A percentile compares a stretch with the other conserved stretches of the same genome.
Evolutionary conservation across 805 yeast species (phyloP).

Genomic region (Candida nanaspora): DNA sequence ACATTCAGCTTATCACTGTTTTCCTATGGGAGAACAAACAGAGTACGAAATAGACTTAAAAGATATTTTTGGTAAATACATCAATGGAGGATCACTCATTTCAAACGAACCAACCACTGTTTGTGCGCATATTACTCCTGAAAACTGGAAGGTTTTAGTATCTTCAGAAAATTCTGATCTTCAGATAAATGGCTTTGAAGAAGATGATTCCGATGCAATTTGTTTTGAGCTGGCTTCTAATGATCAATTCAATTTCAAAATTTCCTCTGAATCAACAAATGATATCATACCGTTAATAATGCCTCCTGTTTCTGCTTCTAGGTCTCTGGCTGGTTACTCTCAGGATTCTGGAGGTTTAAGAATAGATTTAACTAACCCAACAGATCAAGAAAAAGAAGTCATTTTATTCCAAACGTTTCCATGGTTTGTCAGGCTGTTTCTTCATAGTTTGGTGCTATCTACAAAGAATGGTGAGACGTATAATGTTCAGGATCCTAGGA

Average conservation of each 20-base stretch:
- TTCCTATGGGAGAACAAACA: slow-evolving; percentile 56
- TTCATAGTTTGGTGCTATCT: slow-evolving; percentile 54
- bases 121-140: slow-evolving; percentile 32
- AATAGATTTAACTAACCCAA: slow-evolving; percentile 66
- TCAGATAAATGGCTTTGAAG: background rate
- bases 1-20: slow-evolving; percentile 60
- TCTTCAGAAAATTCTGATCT: slow-evolving; percentile 2
- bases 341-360: slow-evolving; percentile 89
- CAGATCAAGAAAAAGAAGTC: slow-evolving; percentile 38
- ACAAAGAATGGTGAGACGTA: slow-evolving; percentile 16
- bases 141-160: slow-evolving; percentile 40
- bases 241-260: slow-evolving; percentile 28
- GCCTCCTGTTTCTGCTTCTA: slow-evolving; percentile 68
- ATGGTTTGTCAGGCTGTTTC: slow-evolving; percentile 83
- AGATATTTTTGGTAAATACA: slow-evolving; percentile 62
- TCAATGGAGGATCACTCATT: slow-evolving; percentile 59
- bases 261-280: slow-evolving; percentile 39
- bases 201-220: slow-evolving; percentile 4
- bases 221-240: slow-evolving; percentile 19
- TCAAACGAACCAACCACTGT: slow-evolving; percentile 37
- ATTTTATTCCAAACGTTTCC: slow-evolving; percentile 79
- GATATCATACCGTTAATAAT: slow-evolving; percentile 28
- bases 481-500: slow-evolving; percentile 17
- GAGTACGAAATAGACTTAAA: slow-evolving; percentile 44
- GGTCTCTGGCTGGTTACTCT: slow-evolving; percentile 88